Percentiles rank a stretch among this genome's conserved stretches.
Evolutionary conservation across 2,329 filamentous ascomycete species (phyloP).

Genomic region (Cladobotryum mycophilum): DNA sequence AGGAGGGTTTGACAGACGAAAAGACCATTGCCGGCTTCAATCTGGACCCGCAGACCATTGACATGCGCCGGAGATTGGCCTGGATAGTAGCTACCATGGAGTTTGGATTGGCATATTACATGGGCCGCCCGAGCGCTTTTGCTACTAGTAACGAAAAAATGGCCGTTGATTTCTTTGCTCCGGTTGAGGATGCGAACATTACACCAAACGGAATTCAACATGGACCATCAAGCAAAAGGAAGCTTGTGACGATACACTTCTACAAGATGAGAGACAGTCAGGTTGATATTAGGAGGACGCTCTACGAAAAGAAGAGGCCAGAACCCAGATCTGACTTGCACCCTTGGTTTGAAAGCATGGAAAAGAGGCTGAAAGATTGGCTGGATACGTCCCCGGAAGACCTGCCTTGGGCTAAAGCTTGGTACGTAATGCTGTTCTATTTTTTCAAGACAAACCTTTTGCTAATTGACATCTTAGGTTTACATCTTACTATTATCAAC

Average conservation of each 20-base stretch:
- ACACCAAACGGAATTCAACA: constrained; percentile 67
- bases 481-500: constrained; percentile 68
- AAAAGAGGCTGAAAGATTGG: constrained; percentile 74
- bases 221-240: constrained; percentile 70
- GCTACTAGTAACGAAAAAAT: constrained; percentile 76
- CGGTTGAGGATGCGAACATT: constrained; percentile 78
- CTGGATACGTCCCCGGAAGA: constrained; percentile 67
- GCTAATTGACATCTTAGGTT: constrained; percentile 41
- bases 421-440: constrained; percentile 48
- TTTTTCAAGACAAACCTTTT: neutral
- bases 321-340: constrained; percentile 74
- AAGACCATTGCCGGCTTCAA: constrained; percentile 68
- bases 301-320: constrained; percentile 78
- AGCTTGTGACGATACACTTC: constrained; percentile 86
- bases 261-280: constrained; percentile 86
- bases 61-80: constrained; percentile 81
- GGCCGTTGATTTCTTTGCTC: constrained; percentile 78
- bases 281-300: constrained; percentile 74
- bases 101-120: constrained; percentile 75
- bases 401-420: constrained; percentile 66
- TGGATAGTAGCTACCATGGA: constrained; percentile 91
- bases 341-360: constrained; percentile 81
- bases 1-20: constrained; percentile 81
- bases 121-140: constrained; percentile 82
- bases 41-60: constrained; percentile 68